phyloP scores from a whole-genome alignment of 768 basidiomycete species.

The Amanita thiersii region DNA sequence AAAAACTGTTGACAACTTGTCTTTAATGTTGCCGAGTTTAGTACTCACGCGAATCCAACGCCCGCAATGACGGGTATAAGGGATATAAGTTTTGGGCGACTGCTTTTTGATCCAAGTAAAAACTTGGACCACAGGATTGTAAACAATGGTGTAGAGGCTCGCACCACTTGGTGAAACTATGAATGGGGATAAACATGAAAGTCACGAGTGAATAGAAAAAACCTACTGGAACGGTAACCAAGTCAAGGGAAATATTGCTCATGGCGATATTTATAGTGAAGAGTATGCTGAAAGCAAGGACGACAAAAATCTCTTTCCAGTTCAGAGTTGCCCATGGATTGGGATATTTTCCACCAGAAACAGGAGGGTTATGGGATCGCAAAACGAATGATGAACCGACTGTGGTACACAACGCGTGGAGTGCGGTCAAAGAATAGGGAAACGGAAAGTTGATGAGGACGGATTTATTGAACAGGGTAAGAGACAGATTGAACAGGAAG shows the following conservation, averaged over 20 bases:
- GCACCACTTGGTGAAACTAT: conserved; percentile 96
- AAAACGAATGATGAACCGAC: conserved; percentile 70
- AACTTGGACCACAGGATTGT: conserved; percentile 70
- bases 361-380: conserved; percentile 18
- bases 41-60: conserved; percentile 80
- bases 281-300: conserved; percentile 78
- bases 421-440: conserved; percentile 89
- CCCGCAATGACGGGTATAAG: conserved; percentile 83
- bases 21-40: conserved; percentile 1
- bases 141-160: conserved; percentile 89
- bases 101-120: conserved; percentile 58
- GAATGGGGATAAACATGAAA: neutral
- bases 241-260: conserved; percentile 82
- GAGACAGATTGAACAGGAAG: conserved; percentile 83
- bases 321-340: conserved; percentile 25
- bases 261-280: conserved; percentile 94
- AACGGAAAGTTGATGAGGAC: conserved; percentile 91
- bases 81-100: conserved; percentile 54
- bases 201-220: conserved; percentile 2
- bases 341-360: conserved; percentile 8
- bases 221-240: conserved; percentile 87
- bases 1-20: neutral
- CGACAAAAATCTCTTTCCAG: conserved; percentile 46
- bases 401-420: conserved; percentile 83
- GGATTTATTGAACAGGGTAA: conserved; percentile 94